These are phyloP conservation scores for Venturia aucupariae DNA, from an alignment of 2,329 filamentous ascomycete species.

Conservation along the genomic window DNA sequence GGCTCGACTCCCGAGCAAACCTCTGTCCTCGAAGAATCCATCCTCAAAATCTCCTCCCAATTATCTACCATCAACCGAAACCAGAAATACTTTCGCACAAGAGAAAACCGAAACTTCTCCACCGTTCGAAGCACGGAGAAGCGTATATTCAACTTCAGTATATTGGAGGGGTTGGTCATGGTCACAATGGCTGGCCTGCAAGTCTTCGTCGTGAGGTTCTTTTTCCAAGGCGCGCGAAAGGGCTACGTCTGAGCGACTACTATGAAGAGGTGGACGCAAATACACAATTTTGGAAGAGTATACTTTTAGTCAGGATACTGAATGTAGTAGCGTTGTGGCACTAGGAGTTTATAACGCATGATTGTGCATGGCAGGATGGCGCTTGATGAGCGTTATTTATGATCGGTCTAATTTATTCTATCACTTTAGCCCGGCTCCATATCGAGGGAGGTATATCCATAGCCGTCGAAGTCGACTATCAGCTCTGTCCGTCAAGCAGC, in stretches of 20 bases:
- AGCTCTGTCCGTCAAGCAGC: neutral
- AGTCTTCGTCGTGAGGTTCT: constrained; percentile 96
- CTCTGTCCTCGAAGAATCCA: constrained; percentile 78
- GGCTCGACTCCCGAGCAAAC: constrained; percentile 86
- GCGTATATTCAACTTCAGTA: constrained; percentile 93
- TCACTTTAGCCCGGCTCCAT: neutral
- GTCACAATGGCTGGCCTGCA: constrained; percentile 91
- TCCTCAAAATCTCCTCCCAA: constrained; percentile 89
- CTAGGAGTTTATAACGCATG: neutral
- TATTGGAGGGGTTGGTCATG: constrained; percentile 87
- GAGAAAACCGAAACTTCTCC: constrained; percentile 98
- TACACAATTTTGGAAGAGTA: neutral
- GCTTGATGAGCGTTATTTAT: neutral
- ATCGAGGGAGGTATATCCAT: neutral
- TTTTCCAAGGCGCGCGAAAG: constrained; percentile 83
- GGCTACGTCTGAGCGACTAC: constrained; percentile 30
- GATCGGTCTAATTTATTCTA: neutral
- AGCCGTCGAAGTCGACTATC: neutral
- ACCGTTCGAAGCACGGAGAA: constrained; percentile 93
- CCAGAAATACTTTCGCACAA: constrained; percentile 98
- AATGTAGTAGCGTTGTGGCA: neutral
- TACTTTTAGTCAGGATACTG: neutral
- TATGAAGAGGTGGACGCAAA: neutral
- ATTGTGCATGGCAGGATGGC: neutral
- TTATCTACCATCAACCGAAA: constrained; percentile 91